Evolutionary conservation across 1,139 yeast genomes (phyloP).

Genomic region (Saccharomyces pastorianus): DNA sequence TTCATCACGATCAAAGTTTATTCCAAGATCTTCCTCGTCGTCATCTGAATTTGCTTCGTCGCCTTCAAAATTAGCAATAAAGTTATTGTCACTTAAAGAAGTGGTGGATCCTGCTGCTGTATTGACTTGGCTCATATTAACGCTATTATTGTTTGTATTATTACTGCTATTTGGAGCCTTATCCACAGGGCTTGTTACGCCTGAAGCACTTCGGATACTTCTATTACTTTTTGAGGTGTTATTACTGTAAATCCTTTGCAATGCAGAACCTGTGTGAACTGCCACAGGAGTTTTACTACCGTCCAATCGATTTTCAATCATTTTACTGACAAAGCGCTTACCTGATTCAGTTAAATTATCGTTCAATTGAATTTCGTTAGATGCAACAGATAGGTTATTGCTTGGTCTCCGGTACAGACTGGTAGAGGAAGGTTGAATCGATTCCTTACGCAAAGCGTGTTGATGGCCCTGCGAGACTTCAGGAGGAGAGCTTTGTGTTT

Average conservation of each 20-base stretch:
- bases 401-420: constrained; percentile 8
- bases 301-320: constrained; percentile 23
- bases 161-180: not conserved
- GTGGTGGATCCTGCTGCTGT: not conserved
- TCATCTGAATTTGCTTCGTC: constrained; percentile 16
- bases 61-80: constrained; percentile 15
- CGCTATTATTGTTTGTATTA: not conserved
- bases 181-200: not conserved
- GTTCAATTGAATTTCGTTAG: constrained; percentile 23
- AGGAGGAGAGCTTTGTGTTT: not conserved
- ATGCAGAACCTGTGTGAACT: not conserved
- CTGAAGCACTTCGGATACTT: not conserved
- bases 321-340: constrained; percentile 23
- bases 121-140: not conserved
- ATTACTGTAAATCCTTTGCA: not conserved
- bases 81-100: constrained; percentile 10
- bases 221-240: not conserved
- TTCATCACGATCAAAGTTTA: constrained; percentile 22
- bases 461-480: not conserved
- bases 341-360: constrained; percentile 28
- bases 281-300: not conserved
- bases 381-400: constrained; percentile 16
- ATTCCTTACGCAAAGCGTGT: not conserved
- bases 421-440: constrained; percentile 5
- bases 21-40: constrained; percentile 26